phyloP scores from a whole-genome alignment of 164 flowering plant genomes.

The Magnolia officinalis region DNA sequence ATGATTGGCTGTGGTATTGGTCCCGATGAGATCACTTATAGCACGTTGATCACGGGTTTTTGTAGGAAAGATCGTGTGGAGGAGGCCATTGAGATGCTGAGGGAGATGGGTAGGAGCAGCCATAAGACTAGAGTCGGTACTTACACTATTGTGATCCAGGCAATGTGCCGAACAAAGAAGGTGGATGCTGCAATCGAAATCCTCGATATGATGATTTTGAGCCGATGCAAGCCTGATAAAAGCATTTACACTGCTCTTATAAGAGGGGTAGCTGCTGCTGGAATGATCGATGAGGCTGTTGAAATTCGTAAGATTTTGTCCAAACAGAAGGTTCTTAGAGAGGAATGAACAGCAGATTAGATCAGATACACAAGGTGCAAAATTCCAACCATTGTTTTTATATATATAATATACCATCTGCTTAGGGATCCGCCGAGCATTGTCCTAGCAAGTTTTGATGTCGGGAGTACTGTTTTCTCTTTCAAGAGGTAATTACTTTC shows the following conservation, averaged over 20 bases:
- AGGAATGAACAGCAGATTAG: conserved; percentile 14
- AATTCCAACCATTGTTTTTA: background rate
- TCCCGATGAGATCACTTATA: conserved; percentile 75
- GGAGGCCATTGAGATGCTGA: conserved; percentile 57
- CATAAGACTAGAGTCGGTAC: conserved; percentile 33
- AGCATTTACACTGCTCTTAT: conserved; percentile 37
- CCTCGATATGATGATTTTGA: conserved; percentile 54
- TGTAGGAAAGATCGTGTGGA: conserved; percentile 42
- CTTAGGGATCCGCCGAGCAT: conserved; percentile 1
- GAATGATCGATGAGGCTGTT: conserved; percentile 60
- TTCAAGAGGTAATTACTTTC: conserved; percentile 5
- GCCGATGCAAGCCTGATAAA: conserved; percentile 39
- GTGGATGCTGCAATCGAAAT: conserved; percentile 66
- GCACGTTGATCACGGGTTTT: conserved; percentile 59
- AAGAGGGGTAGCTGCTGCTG: conserved; percentile 49
- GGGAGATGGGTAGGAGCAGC: conserved; percentile 46
- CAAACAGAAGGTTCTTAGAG: conserved; percentile 41
- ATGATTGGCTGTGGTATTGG: conserved; percentile 49
- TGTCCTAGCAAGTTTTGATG: background rate
- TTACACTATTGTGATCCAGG: conserved; percentile 46
- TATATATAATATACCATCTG: background rate
- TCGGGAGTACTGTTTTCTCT: background rate
- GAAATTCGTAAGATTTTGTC: conserved; percentile 44
- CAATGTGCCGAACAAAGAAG: conserved; percentile 49
- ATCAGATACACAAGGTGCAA: background rate